Conservation (phyloP, 805 yeast species). For the Sugiyamaella boreocaroliniensis region DNA sequence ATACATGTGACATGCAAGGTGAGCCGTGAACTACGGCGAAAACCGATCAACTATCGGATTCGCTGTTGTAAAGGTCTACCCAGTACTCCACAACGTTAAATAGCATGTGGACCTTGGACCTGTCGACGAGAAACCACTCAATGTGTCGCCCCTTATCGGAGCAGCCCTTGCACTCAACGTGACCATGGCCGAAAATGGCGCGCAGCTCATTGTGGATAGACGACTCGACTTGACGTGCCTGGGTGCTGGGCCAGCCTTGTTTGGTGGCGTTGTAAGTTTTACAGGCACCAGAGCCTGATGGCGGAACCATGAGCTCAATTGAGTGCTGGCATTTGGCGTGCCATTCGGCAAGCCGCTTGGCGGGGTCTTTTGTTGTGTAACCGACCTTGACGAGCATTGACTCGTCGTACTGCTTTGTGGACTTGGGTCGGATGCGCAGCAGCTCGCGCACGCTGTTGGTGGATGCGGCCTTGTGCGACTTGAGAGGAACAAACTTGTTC, state of each 20-base stretch:
- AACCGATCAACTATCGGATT: background rate
- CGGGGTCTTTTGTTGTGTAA: slow-evolving; percentile 25
- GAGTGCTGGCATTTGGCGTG: slow-evolving; percentile 24
- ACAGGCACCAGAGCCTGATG: slow-evolving; percentile 1
- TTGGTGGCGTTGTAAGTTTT: slow-evolving; percentile 9
- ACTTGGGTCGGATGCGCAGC: background rate
- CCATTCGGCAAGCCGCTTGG: slow-evolving; percentile 27
- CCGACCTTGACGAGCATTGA: slow-evolving; percentile 27
- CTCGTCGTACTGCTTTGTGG: background rate
- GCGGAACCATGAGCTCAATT: slow-evolving; percentile 19
- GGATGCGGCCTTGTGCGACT: slow-evolving; percentile 1
- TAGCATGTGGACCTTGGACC: slow-evolving; percentile 4
- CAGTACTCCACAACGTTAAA: slow-evolving; percentile 12
- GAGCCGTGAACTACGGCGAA: too few relatives aligned
- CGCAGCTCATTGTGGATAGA: slow-evolving; percentile 21
- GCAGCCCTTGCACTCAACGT: slow-evolving; percentile 27
- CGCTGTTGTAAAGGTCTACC: slow-evolving; percentile 8
- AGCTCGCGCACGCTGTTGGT: background rate
- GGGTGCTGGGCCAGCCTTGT: slow-evolving; percentile 24
- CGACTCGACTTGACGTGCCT: slow-evolving; percentile 21
- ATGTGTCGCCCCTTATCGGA: slow-evolving; percentile 17
- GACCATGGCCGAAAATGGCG: slow-evolving; percentile 23
- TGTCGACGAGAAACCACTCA: slow-evolving; percentile 27
- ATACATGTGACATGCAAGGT: background rate
- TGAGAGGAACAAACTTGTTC: slow-evolving; percentile 10